Percentiles rank a stretch among this genome's conserved stretches.
phyloP scores from a whole-genome alignment of 2,329 filamentous ascomycete genomes.

The Ophiostoma fasciatum region DNA sequence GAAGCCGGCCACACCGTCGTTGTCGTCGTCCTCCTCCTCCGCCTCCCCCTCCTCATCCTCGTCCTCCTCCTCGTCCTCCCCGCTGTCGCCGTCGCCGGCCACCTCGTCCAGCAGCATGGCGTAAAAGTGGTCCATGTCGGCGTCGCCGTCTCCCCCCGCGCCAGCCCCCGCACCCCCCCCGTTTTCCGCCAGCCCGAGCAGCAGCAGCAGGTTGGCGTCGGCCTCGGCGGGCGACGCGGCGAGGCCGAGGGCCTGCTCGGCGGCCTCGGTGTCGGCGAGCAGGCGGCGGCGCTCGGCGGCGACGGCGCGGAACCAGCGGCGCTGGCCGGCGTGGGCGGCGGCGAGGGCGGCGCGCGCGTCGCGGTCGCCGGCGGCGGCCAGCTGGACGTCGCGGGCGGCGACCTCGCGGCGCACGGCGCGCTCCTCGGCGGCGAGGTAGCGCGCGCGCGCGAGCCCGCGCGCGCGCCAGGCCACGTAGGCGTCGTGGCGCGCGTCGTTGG shows the following conservation, averaged over 20 bases:
- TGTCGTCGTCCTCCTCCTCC: background rate
- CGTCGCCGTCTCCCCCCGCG: conserved; percentile 36
- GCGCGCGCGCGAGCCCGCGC: conserved; percentile 24
- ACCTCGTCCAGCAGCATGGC: conserved; percentile 1
- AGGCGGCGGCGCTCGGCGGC: conserved; percentile 27
- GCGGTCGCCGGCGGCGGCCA: conserved; percentile 15
- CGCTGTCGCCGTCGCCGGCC: background rate
- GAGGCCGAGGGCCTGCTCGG: conserved; percentile 19
- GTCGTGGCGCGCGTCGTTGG: conserved; percentile 26
- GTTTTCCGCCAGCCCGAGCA: no score
- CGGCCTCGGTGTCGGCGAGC: conserved; percentile 25
- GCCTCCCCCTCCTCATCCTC: background rate
- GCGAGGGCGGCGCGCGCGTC: conserved; percentile 19
- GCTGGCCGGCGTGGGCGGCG: conserved; percentile 26
- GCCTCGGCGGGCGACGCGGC: conserved; percentile 20
- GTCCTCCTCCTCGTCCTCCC: background rate
- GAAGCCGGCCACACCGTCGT: no score
- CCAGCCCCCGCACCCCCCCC: no score
- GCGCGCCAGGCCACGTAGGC: conserved; percentile 24
- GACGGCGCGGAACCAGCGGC: conserved; percentile 30
- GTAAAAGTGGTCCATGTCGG: conserved; percentile 12
- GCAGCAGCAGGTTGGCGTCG: conserved; percentile 7
- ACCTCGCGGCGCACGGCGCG: conserved; percentile 25
- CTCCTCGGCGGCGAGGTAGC: conserved; percentile 24
- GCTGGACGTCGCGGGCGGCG: conserved; percentile 23